Evolutionary conservation across 495 filamentous ascomycete genomes (phyloP), one percentile per base, ranked within the genome.

Genomic region (Trichocladium uniseriatum): DNA sequence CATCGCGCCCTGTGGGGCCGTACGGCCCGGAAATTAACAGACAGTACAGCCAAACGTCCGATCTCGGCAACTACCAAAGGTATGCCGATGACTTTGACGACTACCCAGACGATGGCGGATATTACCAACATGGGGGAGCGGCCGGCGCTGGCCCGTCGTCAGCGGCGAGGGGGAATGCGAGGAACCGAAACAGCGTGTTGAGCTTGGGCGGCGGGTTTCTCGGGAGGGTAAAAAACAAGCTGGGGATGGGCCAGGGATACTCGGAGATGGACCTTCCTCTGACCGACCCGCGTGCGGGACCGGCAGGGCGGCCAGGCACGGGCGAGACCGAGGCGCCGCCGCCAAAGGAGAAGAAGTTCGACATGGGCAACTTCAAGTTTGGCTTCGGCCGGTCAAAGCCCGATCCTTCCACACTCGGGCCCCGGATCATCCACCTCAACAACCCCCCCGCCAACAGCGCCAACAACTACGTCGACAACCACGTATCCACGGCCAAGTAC

Each of bases 251-350:
- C 10, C 81, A 86, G 44, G 82, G 92, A 38, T 96, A 97, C 68
- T 94, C 89, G 43, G 94, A 96, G 63, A 97, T 99, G 94, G 90
- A 99, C 59, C 75, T 97, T 32, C 94, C 94, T 13, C 70, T 99
- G 59, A 97, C 89, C 16, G 89, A 96, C 56, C 66, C 83, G 59
- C 52, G 41, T 52, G 51, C 47, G 13, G 58, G 29, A n/a, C n/a
- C n/a, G n/a, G n/a, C n/a, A 11, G 49, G 39, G 7, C 63, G 66
- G 49, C 16, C 51, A 24, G 66, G 63, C 45, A 59, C 65, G 24
- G 54, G 56, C 31, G 50, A 38, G 31, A 57, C 47, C 49, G 68
- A 60, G 27, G 34, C 27, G 34, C 64, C 63, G n/a, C 51, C 62
- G 38, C 45, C 59, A 21, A 68, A 69, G 49, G 28, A 72, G 65